Conservation (phyloP, 306 rosid genomes). For the Ormosia semicastrata region DNA sequence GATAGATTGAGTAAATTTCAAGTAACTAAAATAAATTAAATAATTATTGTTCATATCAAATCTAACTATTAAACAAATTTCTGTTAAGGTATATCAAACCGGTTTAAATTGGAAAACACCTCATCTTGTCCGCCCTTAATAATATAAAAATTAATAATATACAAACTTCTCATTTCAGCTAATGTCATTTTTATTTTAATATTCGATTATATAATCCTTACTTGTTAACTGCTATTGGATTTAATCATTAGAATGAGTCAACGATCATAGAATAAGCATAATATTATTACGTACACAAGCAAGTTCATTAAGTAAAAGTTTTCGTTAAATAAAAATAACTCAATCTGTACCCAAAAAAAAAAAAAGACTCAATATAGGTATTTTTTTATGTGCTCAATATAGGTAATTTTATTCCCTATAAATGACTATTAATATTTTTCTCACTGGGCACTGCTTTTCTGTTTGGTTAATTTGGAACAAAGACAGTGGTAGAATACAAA, state of each 20-base stretch:
- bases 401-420: too few species aligned
- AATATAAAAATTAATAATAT: neutral
- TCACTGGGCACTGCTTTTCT: too few species aligned
- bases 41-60: neutral
- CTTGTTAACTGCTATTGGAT: neutral
- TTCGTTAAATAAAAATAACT: neutral
- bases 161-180: conserved; percentile 1
- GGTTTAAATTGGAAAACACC: neutral
- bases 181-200: neutral
- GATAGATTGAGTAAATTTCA: neutral
- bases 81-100: neutral
- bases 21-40: neutral
- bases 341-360: neutral
- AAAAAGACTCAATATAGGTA: too few species aligned
- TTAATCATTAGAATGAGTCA: neutral
- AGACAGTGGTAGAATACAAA: too few species aligned
- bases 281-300: neutral
- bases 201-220: neutral
- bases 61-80: neutral
- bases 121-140: neutral
- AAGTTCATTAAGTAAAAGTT: neutral
- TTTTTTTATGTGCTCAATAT: too few species aligned
- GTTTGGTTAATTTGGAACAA: too few species aligned
- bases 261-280: too few species aligned
- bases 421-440: too few species aligned